Percentiles rank a stretch among this genome's conserved stretches.
phyloP scores from a whole-genome alignment of 2,329 filamentous ascomycete genomes.

The Penicillium sp. region DNA sequence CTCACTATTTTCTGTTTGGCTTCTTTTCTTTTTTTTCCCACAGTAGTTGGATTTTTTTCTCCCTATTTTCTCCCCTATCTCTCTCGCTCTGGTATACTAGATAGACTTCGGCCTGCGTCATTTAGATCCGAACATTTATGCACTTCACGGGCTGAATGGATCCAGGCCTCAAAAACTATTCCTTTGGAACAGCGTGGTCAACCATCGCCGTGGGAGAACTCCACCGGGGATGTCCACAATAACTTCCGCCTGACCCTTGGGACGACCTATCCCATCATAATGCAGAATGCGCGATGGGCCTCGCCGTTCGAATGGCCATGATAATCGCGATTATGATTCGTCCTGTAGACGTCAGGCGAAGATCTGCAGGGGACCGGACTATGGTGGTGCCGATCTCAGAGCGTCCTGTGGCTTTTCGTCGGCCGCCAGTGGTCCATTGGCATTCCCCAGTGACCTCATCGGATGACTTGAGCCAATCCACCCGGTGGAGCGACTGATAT shows the following conservation, averaged over 20 bases:
- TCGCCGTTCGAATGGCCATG: slow-evolving; percentile 7
- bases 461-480: slow-evolving; percentile 6
- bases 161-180: not conserved
- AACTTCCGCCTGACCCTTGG: slow-evolving; percentile 4
- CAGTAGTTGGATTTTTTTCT: too few relatives aligned
- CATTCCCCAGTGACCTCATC: slow-evolving; percentile 30
- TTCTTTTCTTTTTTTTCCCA: not conserved
- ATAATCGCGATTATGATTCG: slow-evolving; percentile 17
- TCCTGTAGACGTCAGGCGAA: slow-evolving; percentile 18
- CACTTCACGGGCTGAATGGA: not conserved
- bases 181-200: slow-evolving; percentile 1
- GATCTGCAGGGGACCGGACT: slow-evolving; percentile 26
- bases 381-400: slow-evolving; percentile 18
- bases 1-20: slow-evolving; percentile 10
- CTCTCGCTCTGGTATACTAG: too few relatives aligned
- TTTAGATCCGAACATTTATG: too few relatives aligned
- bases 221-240: slow-evolving; percentile 14
- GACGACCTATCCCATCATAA: slow-evolving; percentile 9
- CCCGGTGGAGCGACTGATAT: slow-evolving; percentile 14
- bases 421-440: slow-evolving; percentile 11
- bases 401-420: slow-evolving; percentile 3
- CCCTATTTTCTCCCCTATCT: too few relatives aligned
- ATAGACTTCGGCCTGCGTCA: too few relatives aligned
- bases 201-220: not conserved
- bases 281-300: slow-evolving; percentile 10